Evolutionary conservation across 1,284 basidiomycete species (phyloP).

Genomic region (Porogramme epimiltina): DNA sequence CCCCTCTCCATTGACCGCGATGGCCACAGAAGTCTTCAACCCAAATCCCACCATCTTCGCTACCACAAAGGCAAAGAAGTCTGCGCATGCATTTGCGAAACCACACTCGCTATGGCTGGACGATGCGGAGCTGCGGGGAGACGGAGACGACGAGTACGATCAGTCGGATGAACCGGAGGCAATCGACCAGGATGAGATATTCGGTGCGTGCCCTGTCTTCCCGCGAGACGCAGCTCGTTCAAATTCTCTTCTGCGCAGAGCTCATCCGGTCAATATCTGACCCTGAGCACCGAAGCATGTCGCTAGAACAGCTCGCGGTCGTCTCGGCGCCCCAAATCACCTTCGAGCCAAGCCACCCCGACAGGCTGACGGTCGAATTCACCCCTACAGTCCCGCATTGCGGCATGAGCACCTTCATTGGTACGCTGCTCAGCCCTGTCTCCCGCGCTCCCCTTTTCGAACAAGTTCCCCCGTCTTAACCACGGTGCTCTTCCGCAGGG

Average conservation of each 20-base stretch:
- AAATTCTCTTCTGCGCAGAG: slow-evolving; percentile 47
- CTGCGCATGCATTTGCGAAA: slow-evolving; percentile 21
- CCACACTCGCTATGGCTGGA: slow-evolving; percentile 37
- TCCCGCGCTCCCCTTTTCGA: neutral
- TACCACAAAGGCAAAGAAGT: slow-evolving; percentile 28
- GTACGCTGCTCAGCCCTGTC: slow-evolving; percentile 42
- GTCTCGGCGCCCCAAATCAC: slow-evolving; percentile 89
- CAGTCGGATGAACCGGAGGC: slow-evolving; percentile 38
- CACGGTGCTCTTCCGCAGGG: slow-evolving; percentile 47
- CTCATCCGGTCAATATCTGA: slow-evolving; percentile 93
- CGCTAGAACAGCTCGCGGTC: slow-evolving; percentile 95
- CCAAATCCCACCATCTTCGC: slow-evolving; percentile 40
- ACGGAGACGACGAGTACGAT: slow-evolving; percentile 29
- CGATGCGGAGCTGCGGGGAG: slow-evolving; percentile 25
- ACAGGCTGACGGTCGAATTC: slow-evolving; percentile 85
- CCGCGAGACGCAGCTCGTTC: no score
- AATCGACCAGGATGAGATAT: slow-evolving; percentile 56
- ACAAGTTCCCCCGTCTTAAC: neutral
- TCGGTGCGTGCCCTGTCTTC: slow-evolving; percentile 38
- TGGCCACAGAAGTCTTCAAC: slow-evolving; percentile 38
- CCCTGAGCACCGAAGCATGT: slow-evolving; percentile 94
- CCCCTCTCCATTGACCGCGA: slow-evolving; percentile 9
- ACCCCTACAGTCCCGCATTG: slow-evolving; percentile 99
- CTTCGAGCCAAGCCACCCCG: slow-evolving; percentile 52
- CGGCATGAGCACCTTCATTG: slow-evolving; percentile 97